Base-by-base conservation (phyloP, 2,329 filamentous ascomycete species). In the Fusarium sp. region DNA sequence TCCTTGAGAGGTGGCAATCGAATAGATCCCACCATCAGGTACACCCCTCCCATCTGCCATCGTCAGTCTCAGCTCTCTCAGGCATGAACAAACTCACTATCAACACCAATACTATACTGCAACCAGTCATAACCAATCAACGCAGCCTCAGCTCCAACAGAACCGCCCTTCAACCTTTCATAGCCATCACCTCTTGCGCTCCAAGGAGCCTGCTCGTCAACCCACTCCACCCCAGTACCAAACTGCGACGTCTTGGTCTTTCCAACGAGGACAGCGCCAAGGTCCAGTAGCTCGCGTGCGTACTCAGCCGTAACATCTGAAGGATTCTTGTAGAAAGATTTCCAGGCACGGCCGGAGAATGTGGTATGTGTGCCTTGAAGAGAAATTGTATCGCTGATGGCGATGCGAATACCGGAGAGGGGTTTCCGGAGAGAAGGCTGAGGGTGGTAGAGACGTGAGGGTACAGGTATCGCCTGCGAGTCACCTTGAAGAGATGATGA, bases 341-440 rank as follows among this genome's bases (percentile, higher is more conserved):
- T 86, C 84, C 88, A 93, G 2, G 90, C 87, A 35, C 88, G 83
- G 64, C 90, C 92, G 0, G 90, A 91, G 35, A 88, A 84, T 1
- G 85, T 85, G 0, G 89, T 91, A 14, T 85, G 84, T 0, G 91
- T 79, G 2, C 91, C 91, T n/a, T 78, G 71, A 0, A 85, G 65
- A 4, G 80, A 76, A 37, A 80, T 70, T 5, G 77, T 71, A 38
- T 86, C 84, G 20, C 79, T 78, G 13, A 85, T 68, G 24, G 82
- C 76, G 5, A 85, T 64, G 5, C 84, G 83, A 18, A 79, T 65
- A 18, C 84, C 84, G 16, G 79, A 83, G 9, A 85, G 74, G 0
- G 83, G 84, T 35, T 80, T 81, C 13, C 72, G 67, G 8, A 70
- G 56, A 9, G 77, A 79, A 5, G 80, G 79, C 0, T 70, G 72